Evolutionary conservation across 176 grass and related monocot genomes (phyloP).

Genomic region (Lolium rigidum): DNA sequence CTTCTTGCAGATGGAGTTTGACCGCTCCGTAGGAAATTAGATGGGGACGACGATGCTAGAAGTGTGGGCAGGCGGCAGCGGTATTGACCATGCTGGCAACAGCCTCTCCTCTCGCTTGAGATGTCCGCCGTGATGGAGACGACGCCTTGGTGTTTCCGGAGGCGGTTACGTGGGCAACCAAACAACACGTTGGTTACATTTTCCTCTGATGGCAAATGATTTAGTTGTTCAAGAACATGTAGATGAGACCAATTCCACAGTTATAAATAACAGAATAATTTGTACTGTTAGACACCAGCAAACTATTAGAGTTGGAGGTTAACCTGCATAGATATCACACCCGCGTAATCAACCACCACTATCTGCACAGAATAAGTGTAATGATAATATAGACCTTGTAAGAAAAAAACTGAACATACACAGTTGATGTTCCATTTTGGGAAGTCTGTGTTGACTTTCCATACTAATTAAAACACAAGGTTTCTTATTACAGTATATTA

Average conservation of each 20-base stretch:
- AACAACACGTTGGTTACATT: constrained; percentile 90
- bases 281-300: constrained; percentile 21
- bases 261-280: constrained; percentile 37
- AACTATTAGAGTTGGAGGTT: constrained; percentile 35
- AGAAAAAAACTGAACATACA: constrained; percentile 16
- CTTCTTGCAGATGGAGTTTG: too few relatives aligned
- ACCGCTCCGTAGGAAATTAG: too few relatives aligned
- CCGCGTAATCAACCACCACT: constrained; percentile 73
- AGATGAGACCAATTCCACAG: constrained; percentile 74
- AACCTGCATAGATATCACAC: constrained; percentile 94
- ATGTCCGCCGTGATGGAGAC: too few relatives aligned
- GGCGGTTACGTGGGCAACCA: too few relatives aligned
- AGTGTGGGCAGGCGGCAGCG: too few relatives aligned
- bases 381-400: constrained; percentile 3
- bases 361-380: constrained; percentile 54
- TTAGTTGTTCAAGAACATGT: constrained; percentile 78
- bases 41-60: too few relatives aligned
- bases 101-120: too few relatives aligned
- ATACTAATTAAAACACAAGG: neutral
- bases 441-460: constrained; percentile 17
- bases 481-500: constrained; percentile 35
- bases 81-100: too few relatives aligned
- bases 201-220: constrained; percentile 67
- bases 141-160: too few relatives aligned
- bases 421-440: neutral